Base-by-base conservation (phyloP, 2,329 filamentous ascomycete species). In the Beauveria sp. region DNA sequence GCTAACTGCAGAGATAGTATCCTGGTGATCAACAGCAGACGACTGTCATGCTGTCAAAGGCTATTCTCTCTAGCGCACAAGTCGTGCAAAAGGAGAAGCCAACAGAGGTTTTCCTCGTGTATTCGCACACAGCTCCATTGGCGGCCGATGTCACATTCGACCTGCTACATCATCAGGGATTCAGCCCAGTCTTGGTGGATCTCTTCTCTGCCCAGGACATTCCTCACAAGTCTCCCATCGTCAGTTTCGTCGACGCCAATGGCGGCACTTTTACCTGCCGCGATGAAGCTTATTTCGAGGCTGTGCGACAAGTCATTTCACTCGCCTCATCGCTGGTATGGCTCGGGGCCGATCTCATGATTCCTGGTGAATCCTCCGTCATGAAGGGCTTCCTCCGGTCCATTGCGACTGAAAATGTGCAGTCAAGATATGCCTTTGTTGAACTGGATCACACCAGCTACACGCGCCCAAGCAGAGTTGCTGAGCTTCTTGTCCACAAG, bases 341-440 rank as follows among this genome's bases (percentile, higher is more conserved):
- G 56, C 16, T 47, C 20, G 49, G 3, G 20, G 45, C 43, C 45
- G 56, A 59, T 26, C 43, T 50, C 24, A 43, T 59, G 46, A 24
- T 59, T 38, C 56, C 43, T 6, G 56, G 45, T 10, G 46, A 59
- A 24, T 59, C 56, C n/a, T 59, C 56, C 45, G 40, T 59, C 43
- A 52, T 59, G 30, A 59, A 59, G 45, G 56, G 56, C 18, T 59
- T 59, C 45, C 56, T 59, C 56, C 18, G 56, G 1, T 51, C 46
- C 43, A 52, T 59, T 51, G 56, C 56, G 7, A 51, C 46, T 3
- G 56, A 59, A 26, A 34, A 59, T 20, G 28, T n/a, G 26, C 56
- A 59, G 56, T 59, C 56, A 16, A 43, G 56, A 59, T 59, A 38
- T 28, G 56, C 45, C 24, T 59, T 59, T 42, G 56, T 51, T 42